Percentiles rank a stretch among this genome's conserved stretches.
Conservation (phyloP, 257 asterid genomes). For the Solanum stenotomum region DNA sequence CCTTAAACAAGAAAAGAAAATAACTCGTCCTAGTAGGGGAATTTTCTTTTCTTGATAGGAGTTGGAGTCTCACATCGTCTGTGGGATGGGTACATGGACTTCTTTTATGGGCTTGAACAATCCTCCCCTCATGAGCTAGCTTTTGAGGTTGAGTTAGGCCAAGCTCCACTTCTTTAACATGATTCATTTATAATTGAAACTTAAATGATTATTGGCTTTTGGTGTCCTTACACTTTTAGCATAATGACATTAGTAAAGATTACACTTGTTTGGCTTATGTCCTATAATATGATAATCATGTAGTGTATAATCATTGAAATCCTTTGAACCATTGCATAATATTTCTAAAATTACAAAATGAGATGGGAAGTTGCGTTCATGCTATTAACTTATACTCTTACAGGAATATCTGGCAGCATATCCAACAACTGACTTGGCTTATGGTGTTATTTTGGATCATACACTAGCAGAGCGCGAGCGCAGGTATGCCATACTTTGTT, state of each 20-base stretch:
- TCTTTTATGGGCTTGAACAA: background rate
- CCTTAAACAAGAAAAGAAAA: background rate
- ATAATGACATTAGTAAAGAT: background rate
- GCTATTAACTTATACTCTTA: slow-evolving; percentile 17
- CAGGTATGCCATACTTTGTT: slow-evolving; percentile 39
- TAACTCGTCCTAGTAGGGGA: background rate
- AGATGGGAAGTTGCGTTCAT: background rate
- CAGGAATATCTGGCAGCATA: slow-evolving; percentile 87
- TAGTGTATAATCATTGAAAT: background rate
- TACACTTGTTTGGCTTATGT: background rate
- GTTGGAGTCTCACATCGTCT: background rate
- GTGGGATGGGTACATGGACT: background rate
- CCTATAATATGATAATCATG: background rate
- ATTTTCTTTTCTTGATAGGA: background rate
- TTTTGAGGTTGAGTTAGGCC: background rate
- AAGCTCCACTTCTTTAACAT: background rate
- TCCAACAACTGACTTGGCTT: slow-evolving; percentile 78
- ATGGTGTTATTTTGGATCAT: slow-evolving; percentile 91
- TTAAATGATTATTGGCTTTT: background rate
- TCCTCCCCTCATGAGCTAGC: background rate
- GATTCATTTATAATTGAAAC: background rate
- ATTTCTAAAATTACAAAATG: background rate
- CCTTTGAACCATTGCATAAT: background rate
- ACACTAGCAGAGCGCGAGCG: slow-evolving; percentile 97
- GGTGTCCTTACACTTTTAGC: background rate